phyloP scores from a whole-genome alignment of 1,284 basidiomycete species.

The Lentinula novae-zelandiae region DNA sequence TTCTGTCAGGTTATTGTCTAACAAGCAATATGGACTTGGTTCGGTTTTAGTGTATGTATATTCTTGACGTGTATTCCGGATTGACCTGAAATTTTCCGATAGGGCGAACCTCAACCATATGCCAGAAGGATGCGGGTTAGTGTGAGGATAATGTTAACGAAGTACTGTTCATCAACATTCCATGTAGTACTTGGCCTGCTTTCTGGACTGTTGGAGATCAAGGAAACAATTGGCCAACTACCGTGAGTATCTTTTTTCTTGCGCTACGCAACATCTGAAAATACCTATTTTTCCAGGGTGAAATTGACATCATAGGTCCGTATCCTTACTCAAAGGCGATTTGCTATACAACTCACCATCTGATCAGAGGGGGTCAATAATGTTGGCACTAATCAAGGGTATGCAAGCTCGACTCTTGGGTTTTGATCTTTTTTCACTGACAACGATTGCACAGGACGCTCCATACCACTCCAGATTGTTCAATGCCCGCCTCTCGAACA shows the following conservation, averaged over 20 bases:
- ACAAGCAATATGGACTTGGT: conserved; percentile 40
- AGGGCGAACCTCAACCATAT: conserved; percentile 24
- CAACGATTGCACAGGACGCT: conserved; percentile 34
- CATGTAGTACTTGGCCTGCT: conserved; percentile 50
- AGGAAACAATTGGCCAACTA: conserved; percentile 8
- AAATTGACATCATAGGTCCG: conserved; percentile 56
- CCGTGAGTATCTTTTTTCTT: neutral
- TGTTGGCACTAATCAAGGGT: conserved; percentile 45
- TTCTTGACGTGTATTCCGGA: neutral
- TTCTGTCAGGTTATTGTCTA: conserved; percentile 44
- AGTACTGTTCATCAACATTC: neutral
- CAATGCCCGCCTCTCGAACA: conserved; percentile 46
- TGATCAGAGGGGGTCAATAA: conserved; percentile 54
- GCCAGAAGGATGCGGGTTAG: conserved; percentile 25
- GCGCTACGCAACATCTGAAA: neutral
- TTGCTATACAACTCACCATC: neutral
- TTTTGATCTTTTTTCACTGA: too few species aligned
- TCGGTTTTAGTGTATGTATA: conserved; percentile 40
- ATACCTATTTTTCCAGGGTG: conserved; percentile 36
- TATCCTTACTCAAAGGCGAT: neutral
- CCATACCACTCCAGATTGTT: conserved; percentile 61
- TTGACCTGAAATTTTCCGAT: neutral
- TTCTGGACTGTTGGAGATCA: conserved; percentile 27
- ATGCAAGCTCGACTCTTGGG: neutral
- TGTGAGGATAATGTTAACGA: neutral